A percentile compares a stretch with the other conserved stretches of the same genome.
Conservation (phyloP, 345 rosid species). For the Salix purpurea region DNA sequence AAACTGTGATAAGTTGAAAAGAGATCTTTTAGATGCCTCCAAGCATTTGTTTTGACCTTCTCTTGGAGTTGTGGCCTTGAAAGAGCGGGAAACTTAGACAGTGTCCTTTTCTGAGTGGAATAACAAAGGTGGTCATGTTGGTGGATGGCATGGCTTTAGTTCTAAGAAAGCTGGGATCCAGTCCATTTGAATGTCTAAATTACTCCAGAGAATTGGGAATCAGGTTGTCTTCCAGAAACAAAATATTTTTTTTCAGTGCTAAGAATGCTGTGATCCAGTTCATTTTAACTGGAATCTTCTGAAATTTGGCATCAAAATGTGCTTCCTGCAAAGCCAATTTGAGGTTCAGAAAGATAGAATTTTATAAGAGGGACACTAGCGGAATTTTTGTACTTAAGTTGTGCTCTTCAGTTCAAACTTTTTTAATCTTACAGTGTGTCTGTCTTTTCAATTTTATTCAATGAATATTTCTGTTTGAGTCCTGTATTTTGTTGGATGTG, state of each 20-base stretch:
- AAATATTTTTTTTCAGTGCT: background rate
- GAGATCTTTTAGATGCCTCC: background rate
- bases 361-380: background rate
- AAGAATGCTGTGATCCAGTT: background rate
- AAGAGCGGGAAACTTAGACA: background rate
- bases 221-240: background rate
- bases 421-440: background rate
- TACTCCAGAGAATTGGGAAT: background rate
- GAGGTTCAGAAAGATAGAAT: background rate
- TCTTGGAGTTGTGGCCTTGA: background rate
- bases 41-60: background rate
- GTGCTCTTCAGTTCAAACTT: slow-evolving; percentile 5
- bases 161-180: background rate
- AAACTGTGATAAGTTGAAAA: background rate
- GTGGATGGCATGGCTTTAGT: background rate
- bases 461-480: background rate
- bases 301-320: background rate
- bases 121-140: background rate
- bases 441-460: background rate
- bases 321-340: background rate
- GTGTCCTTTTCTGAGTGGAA: background rate
- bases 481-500: background rate
- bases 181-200: background rate
- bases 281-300: background rate
- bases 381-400: background rate